Evolutionary conservation across 1,284 basidiomycete species (phyloP).

Genomic region (Wolfiporia cocos): DNA sequence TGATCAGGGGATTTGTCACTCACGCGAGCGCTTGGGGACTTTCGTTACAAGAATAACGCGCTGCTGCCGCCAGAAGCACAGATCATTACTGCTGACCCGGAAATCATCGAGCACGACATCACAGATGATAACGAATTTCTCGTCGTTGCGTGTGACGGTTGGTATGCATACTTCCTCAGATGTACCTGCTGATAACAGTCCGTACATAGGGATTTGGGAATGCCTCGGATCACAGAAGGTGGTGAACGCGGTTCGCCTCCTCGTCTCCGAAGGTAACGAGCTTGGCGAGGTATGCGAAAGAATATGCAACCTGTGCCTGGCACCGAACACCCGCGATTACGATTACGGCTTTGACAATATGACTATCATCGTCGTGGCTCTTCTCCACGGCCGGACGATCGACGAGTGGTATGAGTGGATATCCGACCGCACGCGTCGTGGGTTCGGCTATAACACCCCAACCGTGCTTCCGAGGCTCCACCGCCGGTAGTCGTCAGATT

Average conservation of each 20-base stretch:
- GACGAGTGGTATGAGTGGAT: conserved; percentile 96
- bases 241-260: conserved; percentile 83
- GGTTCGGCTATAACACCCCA: conserved; percentile 72
- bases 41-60: conserved; percentile 97
- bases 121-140: conserved; percentile 94
- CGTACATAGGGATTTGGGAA: conserved; percentile 91
- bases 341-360: conserved; percentile 99
- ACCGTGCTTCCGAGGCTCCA: conserved; percentile 62
- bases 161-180: conserved; percentile 20
- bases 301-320: conserved; percentile 91
- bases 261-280: conserved; percentile 77
- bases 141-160: conserved; percentile 94
- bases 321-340: conserved; percentile 85
- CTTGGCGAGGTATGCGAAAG: conserved; percentile 83
- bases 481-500: too few species aligned
- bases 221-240: conserved; percentile 93
- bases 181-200: conserved; percentile 4
- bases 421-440: conserved; percentile 73
- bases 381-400: conserved; percentile 82
- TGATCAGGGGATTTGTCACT: conserved; percentile 87
- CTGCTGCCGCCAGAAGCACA: conserved; percentile 82
- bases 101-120: conserved; percentile 78
- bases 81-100: conserved; percentile 94
- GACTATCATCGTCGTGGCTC: conserved; percentile 90
- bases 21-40: conserved; percentile 94